phyloP scores from a whole-genome alignment of 2,329 filamentous ascomycete species.

The Talaromyces pinophilus region DNA sequence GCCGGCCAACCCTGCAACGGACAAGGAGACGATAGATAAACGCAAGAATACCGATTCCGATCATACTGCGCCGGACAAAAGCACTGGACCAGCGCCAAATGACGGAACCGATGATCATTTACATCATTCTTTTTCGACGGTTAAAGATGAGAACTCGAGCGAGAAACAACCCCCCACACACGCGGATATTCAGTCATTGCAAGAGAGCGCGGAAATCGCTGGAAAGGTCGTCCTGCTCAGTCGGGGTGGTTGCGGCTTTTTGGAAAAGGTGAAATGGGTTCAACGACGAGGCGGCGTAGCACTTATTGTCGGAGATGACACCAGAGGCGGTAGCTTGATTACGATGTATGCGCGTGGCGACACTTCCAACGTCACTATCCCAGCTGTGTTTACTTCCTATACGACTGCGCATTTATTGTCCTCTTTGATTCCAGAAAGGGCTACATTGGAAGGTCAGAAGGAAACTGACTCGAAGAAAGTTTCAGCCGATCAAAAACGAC shows the following conservation, averaged over 20 bases:
- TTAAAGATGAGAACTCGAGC: slow-evolving; percentile 37
- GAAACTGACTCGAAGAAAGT: slow-evolving; percentile 49
- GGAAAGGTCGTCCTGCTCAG: slow-evolving; percentile 92
- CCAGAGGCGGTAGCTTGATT: slow-evolving; percentile 81
- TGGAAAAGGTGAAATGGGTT: slow-evolving; percentile 97
- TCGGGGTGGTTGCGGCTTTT: slow-evolving; percentile 89
- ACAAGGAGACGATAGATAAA: slow-evolving; percentile 27
- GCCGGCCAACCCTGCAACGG: slow-evolving; percentile 29
- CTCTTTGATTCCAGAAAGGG: slow-evolving; percentile 67
- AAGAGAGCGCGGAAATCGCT: slow-evolving; percentile 87
- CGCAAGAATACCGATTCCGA: slow-evolving; percentile 28
- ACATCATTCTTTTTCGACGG: slow-evolving; percentile 57
- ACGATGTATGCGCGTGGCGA: slow-evolving; percentile 99
- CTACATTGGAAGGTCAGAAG: slow-evolving; percentile 6
- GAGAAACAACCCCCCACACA: slow-evolving; percentile 54
- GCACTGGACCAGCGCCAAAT: slow-evolving; percentile 39
- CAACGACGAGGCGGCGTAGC: slow-evolving; percentile 86
- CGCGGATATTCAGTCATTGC: slow-evolving; percentile 86
- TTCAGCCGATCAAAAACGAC: slow-evolving; percentile 31
- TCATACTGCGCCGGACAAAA: slow-evolving; percentile 30
- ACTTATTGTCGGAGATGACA: slow-evolving; percentile 91
- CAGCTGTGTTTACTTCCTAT: slow-evolving; percentile 89
- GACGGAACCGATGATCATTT: slow-evolving; percentile 87
- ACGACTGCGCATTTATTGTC: slow-evolving; percentile 93
- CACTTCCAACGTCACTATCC: slow-evolving; percentile 91